phyloP scores from a whole-genome alignment of 306 rosid genomes.

The Prosopis cineraria region DNA sequence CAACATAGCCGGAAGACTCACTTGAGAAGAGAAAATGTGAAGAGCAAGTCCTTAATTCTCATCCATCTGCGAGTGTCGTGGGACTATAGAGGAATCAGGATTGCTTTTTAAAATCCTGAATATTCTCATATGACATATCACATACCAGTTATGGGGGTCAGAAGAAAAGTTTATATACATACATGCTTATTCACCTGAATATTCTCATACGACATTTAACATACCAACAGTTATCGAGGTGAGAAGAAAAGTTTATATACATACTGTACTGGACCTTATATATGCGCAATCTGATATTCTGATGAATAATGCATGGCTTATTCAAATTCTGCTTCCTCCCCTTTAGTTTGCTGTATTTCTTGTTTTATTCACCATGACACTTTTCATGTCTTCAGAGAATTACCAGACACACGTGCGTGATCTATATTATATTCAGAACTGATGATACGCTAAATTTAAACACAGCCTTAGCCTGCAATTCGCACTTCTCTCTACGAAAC shows the following conservation, averaged over 20 bases:
- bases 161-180: neutral
- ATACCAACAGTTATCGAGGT: neutral
- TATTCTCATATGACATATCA: neutral
- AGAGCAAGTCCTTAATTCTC: neutral
- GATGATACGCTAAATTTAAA: neutral
- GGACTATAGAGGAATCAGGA: slow-evolving; percentile 1
- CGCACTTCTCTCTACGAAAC: neutral
- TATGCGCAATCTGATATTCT: neutral
- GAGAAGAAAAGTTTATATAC: neutral
- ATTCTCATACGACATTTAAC: neutral
- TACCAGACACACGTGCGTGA: neutral
- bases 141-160: neutral
- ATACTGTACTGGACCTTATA: neutral
- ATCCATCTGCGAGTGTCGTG: neutral
- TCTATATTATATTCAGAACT: neutral
- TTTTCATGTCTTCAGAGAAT: neutral
- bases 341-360: neutral
- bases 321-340: neutral
- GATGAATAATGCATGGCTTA: neutral
- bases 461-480: neutral
- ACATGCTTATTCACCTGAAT: too few species aligned
- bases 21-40: neutral
- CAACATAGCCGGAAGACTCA: neutral
- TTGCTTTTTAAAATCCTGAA: neutral
- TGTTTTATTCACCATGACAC: neutral